Evolutionary conservation across 345 rosid species (phyloP), one percentile per base, ranked within the genome.

Genomic region (Moricandia arvensis): DNA sequence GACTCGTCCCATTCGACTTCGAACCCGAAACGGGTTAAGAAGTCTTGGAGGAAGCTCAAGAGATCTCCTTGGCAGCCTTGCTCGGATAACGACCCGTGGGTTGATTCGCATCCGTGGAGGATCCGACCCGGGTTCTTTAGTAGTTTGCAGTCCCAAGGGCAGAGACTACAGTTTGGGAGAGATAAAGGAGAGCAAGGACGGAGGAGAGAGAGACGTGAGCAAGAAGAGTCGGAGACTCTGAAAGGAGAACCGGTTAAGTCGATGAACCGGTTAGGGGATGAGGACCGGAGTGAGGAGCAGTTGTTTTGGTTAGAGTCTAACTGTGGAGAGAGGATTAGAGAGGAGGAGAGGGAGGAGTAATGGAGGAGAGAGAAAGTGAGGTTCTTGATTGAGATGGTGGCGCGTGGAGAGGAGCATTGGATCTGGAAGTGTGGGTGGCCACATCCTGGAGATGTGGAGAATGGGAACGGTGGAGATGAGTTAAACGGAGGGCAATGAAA

Each of bases 401-500:
- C 83, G 82, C 69, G 81, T 24, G 96, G 87, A 8, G 83, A 74
- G 7, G 86, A 72, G 87, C 98, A 93, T 74, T 84, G 86, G 71
- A 93, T 77, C 51, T 78, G 85, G 82, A 93, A 93, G 26, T 80
- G 74, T 1, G 98, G 98, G 74, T 93, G 98, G 63, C 97, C 97
- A 59, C 91, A 86, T 11, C 97, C 96, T 0, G 89, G 83, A 2
- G 88, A 77, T 1, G 81, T 17, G 4, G 98, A 93, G 88, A 90
- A 93, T 5, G 98, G 97, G 71, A 80, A 89, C 1, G 90, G 83
- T 2, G 89, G 93, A 7, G 83, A 53, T 4, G 90, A 78, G 54
- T 81, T 75, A 78, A 93, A 93, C 1, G 97, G 97, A 7, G 96
- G 90, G 54, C 98, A 93, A 24, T 73, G 78, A 1, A 80, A 67